Percentiles rank a stretch among this genome's conserved stretches.
These are phyloP conservation scores for Xylaria polymorpha DNA, from an alignment of 2,329 filamentous ascomycete genomes.

Conservation along the genomic window DNA sequence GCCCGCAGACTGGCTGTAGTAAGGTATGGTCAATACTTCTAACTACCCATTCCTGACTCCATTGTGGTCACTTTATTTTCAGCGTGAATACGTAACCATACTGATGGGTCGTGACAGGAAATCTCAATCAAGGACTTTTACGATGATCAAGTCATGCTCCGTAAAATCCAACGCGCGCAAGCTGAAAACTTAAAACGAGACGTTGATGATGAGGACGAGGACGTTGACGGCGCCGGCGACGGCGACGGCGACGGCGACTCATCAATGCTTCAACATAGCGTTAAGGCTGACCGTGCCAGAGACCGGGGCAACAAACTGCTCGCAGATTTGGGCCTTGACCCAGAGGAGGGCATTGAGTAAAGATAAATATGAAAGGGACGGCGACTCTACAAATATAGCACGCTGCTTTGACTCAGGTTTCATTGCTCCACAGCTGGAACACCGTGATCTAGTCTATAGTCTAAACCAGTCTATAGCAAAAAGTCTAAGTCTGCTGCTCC, in stretches of 20 bases:
- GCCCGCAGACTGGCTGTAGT: conserved; percentile 73
- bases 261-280: conserved; percentile 36
- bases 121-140: conserved; percentile 65
- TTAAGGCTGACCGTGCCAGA: conserved; percentile 43
- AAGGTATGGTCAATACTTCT: conserved; percentile 56
- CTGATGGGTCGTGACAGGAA: conserved; percentile 53
- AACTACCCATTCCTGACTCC: neutral
- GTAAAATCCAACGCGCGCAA: conserved; percentile 66
- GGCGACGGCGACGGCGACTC: conserved; percentile 43
- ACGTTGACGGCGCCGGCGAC: conserved; percentile 45
- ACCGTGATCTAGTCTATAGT: conserved; percentile 28
- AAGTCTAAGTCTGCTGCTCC: conserved; percentile 17
- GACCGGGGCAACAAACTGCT: conserved; percentile 37
- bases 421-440: neutral
- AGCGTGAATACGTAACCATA: neutral
- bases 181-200: conserved; percentile 57
- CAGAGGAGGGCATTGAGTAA: conserved; percentile 14
- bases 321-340: conserved; percentile 28
- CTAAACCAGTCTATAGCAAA: conserved; percentile 28
- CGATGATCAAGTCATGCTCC: conserved; percentile 66
- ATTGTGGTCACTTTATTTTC: neutral
- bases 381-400: neutral
- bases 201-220: conserved; percentile 53
- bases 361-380: neutral
- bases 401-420: neutral